Percentiles rank a stretch among this genome's conserved stretches.
Conservation (phyloP, 495 filamentous ascomycete species). For the Penicillium turbatum region DNA sequence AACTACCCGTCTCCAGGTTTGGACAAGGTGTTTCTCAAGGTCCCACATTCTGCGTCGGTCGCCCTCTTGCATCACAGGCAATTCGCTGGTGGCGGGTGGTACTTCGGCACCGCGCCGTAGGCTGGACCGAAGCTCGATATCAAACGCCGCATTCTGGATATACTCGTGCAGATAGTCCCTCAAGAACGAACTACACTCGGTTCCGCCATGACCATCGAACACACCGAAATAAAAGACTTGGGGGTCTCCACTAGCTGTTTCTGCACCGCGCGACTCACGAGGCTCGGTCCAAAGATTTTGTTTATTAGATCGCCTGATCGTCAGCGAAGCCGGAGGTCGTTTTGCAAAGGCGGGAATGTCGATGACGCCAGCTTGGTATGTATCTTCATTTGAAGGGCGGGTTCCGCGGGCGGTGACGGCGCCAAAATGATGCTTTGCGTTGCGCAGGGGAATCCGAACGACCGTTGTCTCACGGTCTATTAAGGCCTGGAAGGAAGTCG, state of each 20-base stretch:
- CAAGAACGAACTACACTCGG: constrained; percentile 82
- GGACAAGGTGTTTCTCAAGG: constrained; percentile 63
- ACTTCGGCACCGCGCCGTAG: constrained; percentile 32
- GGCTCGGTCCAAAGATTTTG: constrained; percentile 19
- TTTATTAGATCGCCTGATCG: constrained; percentile 27
- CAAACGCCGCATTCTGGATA: constrained; percentile 70
- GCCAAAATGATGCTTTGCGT: constrained; percentile 95
- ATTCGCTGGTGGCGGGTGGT: constrained; percentile 8
- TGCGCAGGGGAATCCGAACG: constrained; percentile 93
- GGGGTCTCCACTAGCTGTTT: constrained; percentile 77
- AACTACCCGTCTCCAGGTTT: constrained; percentile 76
- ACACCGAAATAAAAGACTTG: constrained; percentile 97
- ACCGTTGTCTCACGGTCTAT: constrained; percentile 79
- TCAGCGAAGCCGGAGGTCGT: constrained; percentile 67
- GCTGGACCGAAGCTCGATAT: constrained; percentile 72
- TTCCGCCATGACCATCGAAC: constrained; percentile 94
- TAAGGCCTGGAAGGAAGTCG: constrained; percentile 52
- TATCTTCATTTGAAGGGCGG: constrained; percentile 85
- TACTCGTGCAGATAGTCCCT: constrained; percentile 82
- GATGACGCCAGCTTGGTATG: constrained; percentile 91
- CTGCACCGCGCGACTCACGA: constrained; percentile 52
- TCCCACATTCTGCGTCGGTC: constrained; percentile 37
- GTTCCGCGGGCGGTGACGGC: constrained; percentile 72
- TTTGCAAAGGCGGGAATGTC: constrained; percentile 89
- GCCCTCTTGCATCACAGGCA: constrained; percentile 40